A percentile compares a stretch with the other conserved stretches of the same genome.
These are phyloP conservation scores for Cercospora sp. DNA, from an alignment of 2,329 filamentous ascomycete species.

Conservation along the genomic window DNA sequence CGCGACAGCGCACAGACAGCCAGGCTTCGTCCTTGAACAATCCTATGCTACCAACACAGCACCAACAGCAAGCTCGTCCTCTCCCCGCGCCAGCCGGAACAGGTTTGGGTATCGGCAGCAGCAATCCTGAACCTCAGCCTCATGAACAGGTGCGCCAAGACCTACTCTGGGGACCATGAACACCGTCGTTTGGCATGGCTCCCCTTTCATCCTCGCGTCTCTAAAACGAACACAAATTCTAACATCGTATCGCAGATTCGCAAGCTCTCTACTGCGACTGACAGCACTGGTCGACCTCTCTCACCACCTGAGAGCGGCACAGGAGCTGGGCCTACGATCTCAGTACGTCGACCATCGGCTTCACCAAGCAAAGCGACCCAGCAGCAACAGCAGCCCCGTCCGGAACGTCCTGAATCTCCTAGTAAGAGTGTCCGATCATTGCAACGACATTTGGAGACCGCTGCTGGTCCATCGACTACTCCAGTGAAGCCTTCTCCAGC, in stretches of 20 bases:
- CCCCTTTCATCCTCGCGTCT: not conserved
- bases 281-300: not conserved
- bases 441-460: constrained; percentile 30
- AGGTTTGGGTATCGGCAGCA: constrained; percentile 23
- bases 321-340: not conserved
- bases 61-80: constrained; percentile 18
- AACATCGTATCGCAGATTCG: constrained; percentile 20
- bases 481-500: constrained; percentile 18
- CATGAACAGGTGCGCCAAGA: constrained; percentile 31
- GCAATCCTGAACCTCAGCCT: constrained; percentile 14
- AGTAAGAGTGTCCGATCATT: constrained; percentile 37
- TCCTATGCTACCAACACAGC: constrained; percentile 5
- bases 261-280: constrained; percentile 16
- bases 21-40: constrained; percentile 26
- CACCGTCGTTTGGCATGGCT: constrained; percentile 35
- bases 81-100: constrained; percentile 19
- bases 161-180: constrained; percentile 35
- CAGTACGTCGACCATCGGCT: constrained; percentile 13
- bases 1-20: constrained; percentile 28
- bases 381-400: not conserved
- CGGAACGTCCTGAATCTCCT: constrained; percentile 33
- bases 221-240: not conserved
- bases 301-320: constrained; percentile 1
- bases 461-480: constrained; percentile 23
- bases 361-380: constrained; percentile 17